Evolutionary conservation across 129 eudicot genomes (phyloP), one percentile per base, ranked within the genome.

Genomic region (Arctium lappa): DNA sequence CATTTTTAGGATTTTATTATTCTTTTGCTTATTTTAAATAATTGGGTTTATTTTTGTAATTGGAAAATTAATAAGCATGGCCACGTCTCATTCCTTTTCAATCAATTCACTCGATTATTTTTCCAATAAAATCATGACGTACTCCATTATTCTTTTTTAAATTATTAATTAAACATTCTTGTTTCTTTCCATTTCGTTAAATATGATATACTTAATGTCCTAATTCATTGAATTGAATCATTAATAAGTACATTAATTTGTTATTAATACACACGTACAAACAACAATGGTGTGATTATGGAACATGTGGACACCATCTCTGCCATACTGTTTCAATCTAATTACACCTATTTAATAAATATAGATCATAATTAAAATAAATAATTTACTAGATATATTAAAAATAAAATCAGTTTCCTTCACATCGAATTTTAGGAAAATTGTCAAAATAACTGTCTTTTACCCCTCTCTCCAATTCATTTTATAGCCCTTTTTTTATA

Each of bases 151-250:
- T 74, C 80, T 39, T 16, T 16, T 46, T 62, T 39, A 37, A 83
- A 22, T 76, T 53, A 77, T 70, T 22, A 69, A 69, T 6, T 83
- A 70, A 83, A 83, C 82, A 83, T 77, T 77, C 82, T 71, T 71
- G 50, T 29, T 32, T 60, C 40, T 29, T 32, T 60, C 29, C 12
- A 30, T 42, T 77, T 16, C 37, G 72, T 56, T 39, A 77, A 37
- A 48, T 11, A 22, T 37, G 39, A 1, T 37, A 30, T 15, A 62
- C 8, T 53, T 50, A 78, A 33, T 78, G 69, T 77, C 82, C 27
- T 56, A 83, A 78, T 78, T 71, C 78, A 77, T 40, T 70, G 86
- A 37, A 78, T 31, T 38, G 38, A 32, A 78, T 71, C 29, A 69
- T 69, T 60, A 76, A 76, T 8, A 53, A n/a, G 30, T 71, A 77